Evolutionary conservation across 108 stramenopile genomes (phyloP).

Genomic region (Cylindrotheca closterium): DNA sequence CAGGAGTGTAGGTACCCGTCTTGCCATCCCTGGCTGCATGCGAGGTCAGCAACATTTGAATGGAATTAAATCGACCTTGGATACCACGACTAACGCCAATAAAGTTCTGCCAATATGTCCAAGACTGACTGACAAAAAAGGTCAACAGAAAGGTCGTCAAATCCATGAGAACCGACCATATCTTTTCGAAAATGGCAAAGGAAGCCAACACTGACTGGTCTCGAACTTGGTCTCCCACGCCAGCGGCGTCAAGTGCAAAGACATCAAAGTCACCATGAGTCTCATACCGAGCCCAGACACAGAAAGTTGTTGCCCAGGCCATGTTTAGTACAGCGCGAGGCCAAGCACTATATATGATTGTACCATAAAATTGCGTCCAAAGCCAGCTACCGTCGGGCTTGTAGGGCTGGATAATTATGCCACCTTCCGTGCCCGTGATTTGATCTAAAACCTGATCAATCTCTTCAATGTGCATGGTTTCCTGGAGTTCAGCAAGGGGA

Average conservation of each 20-base stretch:
- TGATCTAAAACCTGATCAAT: slow-evolving; percentile 34
- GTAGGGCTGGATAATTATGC: slow-evolving; percentile 29
- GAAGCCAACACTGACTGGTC: slow-evolving; percentile 22
- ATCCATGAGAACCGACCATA: slow-evolving; percentile 47
- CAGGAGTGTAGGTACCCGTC: slow-evolving; percentile 21
- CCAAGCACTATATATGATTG: slow-evolving; percentile 20
- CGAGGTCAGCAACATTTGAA: slow-evolving; percentile 34
- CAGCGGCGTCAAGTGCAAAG: slow-evolving; percentile 9
- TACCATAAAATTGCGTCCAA: slow-evolving; percentile 38
- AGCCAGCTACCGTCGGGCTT: slow-evolving; percentile 34
- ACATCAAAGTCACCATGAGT: slow-evolving; percentile 15
- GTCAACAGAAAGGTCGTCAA: slow-evolving; percentile 55
- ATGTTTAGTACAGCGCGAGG: slow-evolving; percentile 22
- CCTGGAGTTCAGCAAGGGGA: slow-evolving; percentile 30
- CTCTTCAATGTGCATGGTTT: slow-evolving; percentile 14
- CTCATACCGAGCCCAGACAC: slow-evolving; percentile 5
- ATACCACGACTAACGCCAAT: slow-evolving; percentile 29
- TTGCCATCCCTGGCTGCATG: slow-evolving; percentile 10
- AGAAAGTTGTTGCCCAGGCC: slow-evolving; percentile 16
- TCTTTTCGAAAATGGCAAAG: slow-evolving; percentile 20
- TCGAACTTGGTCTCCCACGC: too few relatives aligned
- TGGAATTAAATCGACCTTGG: slow-evolving; percentile 42
- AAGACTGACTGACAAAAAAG: slow-evolving; percentile 53
- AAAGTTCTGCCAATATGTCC: slow-evolving; percentile 39
- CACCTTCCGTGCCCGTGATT: slow-evolving; percentile 21